Evolutionary conservation across 768 basidiomycete genomes (phyloP).

Genomic region (Coprinopsis cinerea): DNA sequence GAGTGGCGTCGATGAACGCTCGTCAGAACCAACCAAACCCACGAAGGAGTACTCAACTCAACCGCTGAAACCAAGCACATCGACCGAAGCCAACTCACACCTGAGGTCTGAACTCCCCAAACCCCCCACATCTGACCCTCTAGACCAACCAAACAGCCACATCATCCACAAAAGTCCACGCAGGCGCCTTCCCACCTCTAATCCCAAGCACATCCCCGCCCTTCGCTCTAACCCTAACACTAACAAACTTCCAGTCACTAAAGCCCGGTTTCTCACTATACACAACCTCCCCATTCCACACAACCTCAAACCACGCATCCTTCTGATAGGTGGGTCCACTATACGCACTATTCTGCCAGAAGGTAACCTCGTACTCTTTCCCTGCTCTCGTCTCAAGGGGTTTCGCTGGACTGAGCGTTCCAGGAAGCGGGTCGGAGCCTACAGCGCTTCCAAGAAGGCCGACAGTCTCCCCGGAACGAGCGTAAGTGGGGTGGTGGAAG

Average conservation of each 20-base stretch:
- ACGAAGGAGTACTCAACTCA: no score
- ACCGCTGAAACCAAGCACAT: no score
- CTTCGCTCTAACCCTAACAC: constrained; percentile 27
- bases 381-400: constrained; percentile 32
- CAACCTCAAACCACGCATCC: constrained; percentile 31
- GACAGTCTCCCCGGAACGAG: constrained; percentile 33
- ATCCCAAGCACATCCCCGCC: constrained; percentile 34
- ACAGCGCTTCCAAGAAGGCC: constrained; percentile 38
- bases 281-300: constrained; percentile 40
- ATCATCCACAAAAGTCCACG: constrained; percentile 47
- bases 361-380: constrained; percentile 31
- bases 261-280: constrained; percentile 30
- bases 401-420: constrained; percentile 30
- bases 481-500: constrained; percentile 35
- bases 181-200: constrained; percentile 39
- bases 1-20: no score
- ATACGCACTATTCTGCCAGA: constrained; percentile 38
- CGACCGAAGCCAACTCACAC: no score
- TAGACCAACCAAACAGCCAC: constrained; percentile 20
- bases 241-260: constrained; percentile 30
- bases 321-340: constrained; percentile 26
- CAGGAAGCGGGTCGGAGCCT: constrained; percentile 29
- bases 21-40: no score
- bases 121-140: no score
- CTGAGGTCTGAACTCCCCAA: no score